Conservation (phyloP, 768 basidiomycete genomes). For the Symmetrospora coprosmae region DNA sequence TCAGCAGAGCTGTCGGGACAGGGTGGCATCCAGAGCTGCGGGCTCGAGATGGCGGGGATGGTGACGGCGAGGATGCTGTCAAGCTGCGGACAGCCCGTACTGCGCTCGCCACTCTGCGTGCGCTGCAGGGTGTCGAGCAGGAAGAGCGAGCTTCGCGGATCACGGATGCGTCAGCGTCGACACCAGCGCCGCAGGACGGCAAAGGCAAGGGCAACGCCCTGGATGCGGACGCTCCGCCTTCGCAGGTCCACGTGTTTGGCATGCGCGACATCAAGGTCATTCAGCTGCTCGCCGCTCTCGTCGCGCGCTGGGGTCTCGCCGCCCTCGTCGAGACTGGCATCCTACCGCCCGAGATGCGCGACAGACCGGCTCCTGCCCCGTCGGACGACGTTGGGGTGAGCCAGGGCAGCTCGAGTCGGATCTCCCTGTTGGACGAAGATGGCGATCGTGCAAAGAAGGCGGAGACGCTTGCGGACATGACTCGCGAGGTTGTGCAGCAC, state of each 20-base stretch:
- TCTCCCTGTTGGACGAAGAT: too few relatives aligned
- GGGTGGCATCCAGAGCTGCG: too few relatives aligned
- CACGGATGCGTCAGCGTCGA: neutral
- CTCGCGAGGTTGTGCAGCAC: neutral
- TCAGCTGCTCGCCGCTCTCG: neutral
- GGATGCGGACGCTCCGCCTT: too few relatives aligned
- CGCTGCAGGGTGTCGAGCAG: neutral
- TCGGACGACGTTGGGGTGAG: too few relatives aligned
- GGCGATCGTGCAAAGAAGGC: neutral
- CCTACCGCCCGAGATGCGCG: constrained; percentile 9
- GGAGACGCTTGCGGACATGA: neutral
- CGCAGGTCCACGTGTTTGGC: neutral
- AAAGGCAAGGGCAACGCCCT: too few relatives aligned
- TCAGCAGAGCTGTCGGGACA: too few relatives aligned
- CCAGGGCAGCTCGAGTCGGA: too few relatives aligned
- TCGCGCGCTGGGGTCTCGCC: constrained; percentile 4
- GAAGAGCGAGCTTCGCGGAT: neutral
- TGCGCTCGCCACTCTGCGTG: neutral
- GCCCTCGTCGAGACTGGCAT: neutral
- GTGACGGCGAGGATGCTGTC: neutral
- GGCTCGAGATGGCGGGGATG: too few relatives aligned
- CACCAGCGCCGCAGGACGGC: neutral
- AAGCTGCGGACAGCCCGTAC: neutral
- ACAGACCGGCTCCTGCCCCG: neutral
- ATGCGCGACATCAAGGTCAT: constrained; percentile 10